Conservation (phyloP, 805 yeast genomes). For the Saccharomycopsis fibuligera region DNA sequence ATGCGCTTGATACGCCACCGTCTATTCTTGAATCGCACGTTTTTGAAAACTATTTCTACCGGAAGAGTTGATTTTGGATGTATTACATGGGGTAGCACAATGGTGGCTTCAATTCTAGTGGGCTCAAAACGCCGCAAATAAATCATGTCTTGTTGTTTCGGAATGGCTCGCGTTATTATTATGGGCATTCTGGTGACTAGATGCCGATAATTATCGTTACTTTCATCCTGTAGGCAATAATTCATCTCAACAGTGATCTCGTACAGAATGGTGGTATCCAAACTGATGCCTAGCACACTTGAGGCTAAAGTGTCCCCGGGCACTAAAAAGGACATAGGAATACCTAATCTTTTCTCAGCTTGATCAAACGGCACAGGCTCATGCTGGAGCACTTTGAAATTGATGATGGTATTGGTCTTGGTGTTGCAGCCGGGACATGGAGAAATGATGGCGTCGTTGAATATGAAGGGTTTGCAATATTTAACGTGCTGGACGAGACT, state of each 20-base stretch:
- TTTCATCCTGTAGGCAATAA: neutral
- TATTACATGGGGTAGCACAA: slow-evolving; percentile 3
- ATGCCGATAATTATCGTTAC: no score
- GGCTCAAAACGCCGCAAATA: slow-evolving; percentile 7
- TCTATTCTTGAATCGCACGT: neutral
- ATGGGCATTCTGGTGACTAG: slow-evolving; percentile 6
- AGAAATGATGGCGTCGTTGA: slow-evolving; percentile 13
- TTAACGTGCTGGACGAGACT: neutral
- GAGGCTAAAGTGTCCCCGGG: slow-evolving; percentile 12
- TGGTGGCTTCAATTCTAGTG: slow-evolving; percentile 2
- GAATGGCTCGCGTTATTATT: slow-evolving; percentile 1
- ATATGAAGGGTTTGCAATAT: slow-evolving; percentile 9
- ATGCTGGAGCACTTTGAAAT: no score
- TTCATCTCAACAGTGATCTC: neutral
- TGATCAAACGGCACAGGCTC: neutral
- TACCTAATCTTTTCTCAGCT: neutral
- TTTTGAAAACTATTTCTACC: slow-evolving; percentile 2
- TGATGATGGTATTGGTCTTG: slow-evolving; percentile 3
- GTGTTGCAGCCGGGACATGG: slow-evolving; percentile 8
- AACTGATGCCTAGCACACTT: neutral
- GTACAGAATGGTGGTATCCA: slow-evolving; percentile 4
- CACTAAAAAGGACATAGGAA: slow-evolving; percentile 7
- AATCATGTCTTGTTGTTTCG: neutral
- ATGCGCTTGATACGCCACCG: slow-evolving; percentile 3
- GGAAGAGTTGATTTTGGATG: slow-evolving; percentile 1